A percentile compares a stretch with the other conserved stretches of the same genome.
Conservation (phyloP, 148 eudicot species). For the Dysphania ambrosioides region DNA sequence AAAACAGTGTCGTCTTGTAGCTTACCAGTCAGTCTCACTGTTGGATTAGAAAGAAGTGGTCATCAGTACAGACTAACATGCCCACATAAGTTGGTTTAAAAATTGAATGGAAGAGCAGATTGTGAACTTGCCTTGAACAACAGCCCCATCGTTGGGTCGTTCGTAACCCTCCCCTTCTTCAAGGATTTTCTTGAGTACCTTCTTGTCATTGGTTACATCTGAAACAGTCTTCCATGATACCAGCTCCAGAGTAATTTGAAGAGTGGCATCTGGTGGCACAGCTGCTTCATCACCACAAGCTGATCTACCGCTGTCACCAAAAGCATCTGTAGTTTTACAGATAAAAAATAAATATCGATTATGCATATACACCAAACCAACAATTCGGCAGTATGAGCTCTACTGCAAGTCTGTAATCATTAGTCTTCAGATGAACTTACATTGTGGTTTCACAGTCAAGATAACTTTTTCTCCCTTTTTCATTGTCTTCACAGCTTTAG, state of each 20-base stretch:
- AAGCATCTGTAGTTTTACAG: constrained; percentile 53
- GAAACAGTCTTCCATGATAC: constrained; percentile 78
- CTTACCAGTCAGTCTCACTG: constrained; percentile 80
- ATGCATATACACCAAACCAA: background rate
- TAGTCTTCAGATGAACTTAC: constrained; percentile 31
- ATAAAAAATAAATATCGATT: background rate
- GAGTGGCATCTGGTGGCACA: constrained; percentile 68
- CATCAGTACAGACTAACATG: background rate
- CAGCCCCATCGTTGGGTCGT: constrained; percentile 73
- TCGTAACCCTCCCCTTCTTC: constrained; percentile 91
- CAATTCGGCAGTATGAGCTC: background rate
- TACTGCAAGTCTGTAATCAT: no score
- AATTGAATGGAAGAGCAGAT: background rate
- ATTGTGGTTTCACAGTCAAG: constrained; percentile 74
- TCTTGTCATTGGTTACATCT: constrained; percentile 60
- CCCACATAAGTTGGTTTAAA: background rate
- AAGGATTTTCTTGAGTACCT: constrained; percentile 67
- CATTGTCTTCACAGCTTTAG: constrained; percentile 86
- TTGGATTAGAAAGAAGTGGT: background rate
- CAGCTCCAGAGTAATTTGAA: constrained; percentile 61
- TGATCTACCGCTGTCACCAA: constrained; percentile 68
- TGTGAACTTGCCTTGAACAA: constrained; percentile 52
- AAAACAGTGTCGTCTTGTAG: constrained; percentile 71
- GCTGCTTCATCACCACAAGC: constrained; percentile 51
- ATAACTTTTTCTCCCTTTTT: constrained; percentile 79